Evolutionary conservation across 2,329 filamentous ascomycete species (phyloP), one percentile per base, ranked within the genome.

Genomic region (Colletotrichum lupini): DNA sequence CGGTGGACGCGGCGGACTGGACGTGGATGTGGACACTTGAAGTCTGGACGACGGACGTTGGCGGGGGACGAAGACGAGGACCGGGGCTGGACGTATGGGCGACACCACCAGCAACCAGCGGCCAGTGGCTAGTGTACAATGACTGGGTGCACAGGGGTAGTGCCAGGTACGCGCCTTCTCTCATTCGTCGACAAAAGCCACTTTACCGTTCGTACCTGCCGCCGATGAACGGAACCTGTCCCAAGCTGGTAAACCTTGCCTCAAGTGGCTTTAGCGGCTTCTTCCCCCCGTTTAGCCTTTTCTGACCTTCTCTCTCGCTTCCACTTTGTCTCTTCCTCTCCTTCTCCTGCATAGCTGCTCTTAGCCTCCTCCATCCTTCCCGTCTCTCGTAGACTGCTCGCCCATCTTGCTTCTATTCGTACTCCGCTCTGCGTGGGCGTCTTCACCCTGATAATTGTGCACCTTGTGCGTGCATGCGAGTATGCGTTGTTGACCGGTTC

Each of bases 191-290:
- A 12, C 11, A 37, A 60, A 70, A 70, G 70, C 70, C 70, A 65
- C 67, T 59, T 19, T 49, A 65, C 67, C 66, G 70, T 73, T 68
- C 55, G 70, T 65, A 65, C 66, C 67, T 73, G 70, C 60, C 53
- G 59, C 70, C 70, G 67, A 73, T 65, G 59, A 59, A 56, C 62
- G 55, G 59, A 56, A 73, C 67, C 59, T 64, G 49, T 14, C 59
- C 30, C n/a, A 5, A 53, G 30, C 53, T 32, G 30, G 53, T 16
- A 59, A 53, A 58, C 69, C 52, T 53, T 59, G 58, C 58, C 14
- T 2, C 57, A 49, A 55, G 19, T 56, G 53, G 46, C 60, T 46
- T 60, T 73, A 61, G 70, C 62, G 60, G 24, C 46, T 46, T 49
- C 19, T 49, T 65, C 32, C 60, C 67, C 55, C 67, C 60, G 46